A percentile compares a stretch with the other conserved stretches of the same genome.
Conservation (phyloP, 371 early-diverging fungal genomes). For the Circinella umbellata region DNA sequence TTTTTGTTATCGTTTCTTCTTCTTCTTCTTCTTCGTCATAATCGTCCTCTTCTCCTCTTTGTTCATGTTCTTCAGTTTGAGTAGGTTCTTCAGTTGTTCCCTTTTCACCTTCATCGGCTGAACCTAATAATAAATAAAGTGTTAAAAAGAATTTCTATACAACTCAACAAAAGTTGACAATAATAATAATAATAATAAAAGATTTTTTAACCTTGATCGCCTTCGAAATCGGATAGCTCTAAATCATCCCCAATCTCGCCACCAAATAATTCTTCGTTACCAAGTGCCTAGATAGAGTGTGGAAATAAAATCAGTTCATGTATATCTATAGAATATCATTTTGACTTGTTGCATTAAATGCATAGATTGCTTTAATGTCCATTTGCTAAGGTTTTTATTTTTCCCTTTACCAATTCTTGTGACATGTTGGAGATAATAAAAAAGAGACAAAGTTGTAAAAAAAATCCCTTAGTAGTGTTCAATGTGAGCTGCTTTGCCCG, state of each 20-base stretch:
- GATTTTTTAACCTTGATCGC: constrained; percentile 37
- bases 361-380: no score
- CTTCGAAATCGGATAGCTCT: constrained; percentile 54
- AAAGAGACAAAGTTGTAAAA: background rate
- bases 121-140: constrained; percentile 1
- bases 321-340: no score
- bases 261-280: constrained; percentile 18
- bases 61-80: background rate
- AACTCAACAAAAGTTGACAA: background rate
- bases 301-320: background rate
- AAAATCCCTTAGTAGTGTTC: no score
- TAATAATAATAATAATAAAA: background rate
- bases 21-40: constrained; percentile 9
- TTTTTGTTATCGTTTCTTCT: constrained; percentile 7
- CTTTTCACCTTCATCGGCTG: constrained; percentile 12
- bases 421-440: background rate
- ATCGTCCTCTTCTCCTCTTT: background rate
- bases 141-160: background rate
- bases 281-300: background rate
- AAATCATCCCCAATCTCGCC: constrained; percentile 28
- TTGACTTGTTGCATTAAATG: no score
- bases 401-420: background rate
- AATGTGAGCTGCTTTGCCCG: no score
- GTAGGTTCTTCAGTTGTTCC: constrained; percentile 19
- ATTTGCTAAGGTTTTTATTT: no score